These are phyloP conservation scores for Colletotrichum navitas DNA, from an alignment of 2,329 filamentous ascomycete genomes.

Conservation along the genomic window DNA sequence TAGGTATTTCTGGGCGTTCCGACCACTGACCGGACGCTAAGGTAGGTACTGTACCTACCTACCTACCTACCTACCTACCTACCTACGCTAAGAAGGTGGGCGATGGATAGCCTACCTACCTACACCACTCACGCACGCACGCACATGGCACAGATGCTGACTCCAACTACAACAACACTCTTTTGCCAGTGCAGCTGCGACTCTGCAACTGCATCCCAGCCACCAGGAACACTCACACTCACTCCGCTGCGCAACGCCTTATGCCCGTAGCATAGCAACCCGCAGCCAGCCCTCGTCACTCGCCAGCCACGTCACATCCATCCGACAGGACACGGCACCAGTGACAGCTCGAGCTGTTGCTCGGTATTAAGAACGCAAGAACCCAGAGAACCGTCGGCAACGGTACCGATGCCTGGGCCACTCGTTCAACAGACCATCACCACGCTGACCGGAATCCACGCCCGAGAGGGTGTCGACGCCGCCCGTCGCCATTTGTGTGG, in stretches of 20 bases:
- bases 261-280: too few species aligned
- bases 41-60: background rate
- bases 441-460: background rate
- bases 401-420: slow-evolving; percentile 12
- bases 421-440: background rate
- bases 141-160: too few species aligned
- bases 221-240: too few species aligned
- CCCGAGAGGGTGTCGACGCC: slow-evolving; percentile 1
- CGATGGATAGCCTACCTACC: slow-evolving; percentile 12
- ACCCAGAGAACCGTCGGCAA: background rate
- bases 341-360: slow-evolving; percentile 25
- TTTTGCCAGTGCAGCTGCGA: too few species aligned
- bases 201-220: slow-evolving; percentile 9
- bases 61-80: background rate
- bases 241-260: too few species aligned
- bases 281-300: too few species aligned
- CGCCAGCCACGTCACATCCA: slow-evolving; percentile 22
- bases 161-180: too few species aligned
- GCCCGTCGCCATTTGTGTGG: slow-evolving; percentile 18
- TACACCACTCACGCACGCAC: background rate
- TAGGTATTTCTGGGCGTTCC: too few species aligned
- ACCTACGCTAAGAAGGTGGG: background rate
- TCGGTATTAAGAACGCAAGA: slow-evolving; percentile 9
- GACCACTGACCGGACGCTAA: slow-evolving; percentile 23
- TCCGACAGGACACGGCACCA: slow-evolving; percentile 29